Conservation (phyloP, 495 filamentous ascomycete species). For the Bombardia bombarda region DNA sequence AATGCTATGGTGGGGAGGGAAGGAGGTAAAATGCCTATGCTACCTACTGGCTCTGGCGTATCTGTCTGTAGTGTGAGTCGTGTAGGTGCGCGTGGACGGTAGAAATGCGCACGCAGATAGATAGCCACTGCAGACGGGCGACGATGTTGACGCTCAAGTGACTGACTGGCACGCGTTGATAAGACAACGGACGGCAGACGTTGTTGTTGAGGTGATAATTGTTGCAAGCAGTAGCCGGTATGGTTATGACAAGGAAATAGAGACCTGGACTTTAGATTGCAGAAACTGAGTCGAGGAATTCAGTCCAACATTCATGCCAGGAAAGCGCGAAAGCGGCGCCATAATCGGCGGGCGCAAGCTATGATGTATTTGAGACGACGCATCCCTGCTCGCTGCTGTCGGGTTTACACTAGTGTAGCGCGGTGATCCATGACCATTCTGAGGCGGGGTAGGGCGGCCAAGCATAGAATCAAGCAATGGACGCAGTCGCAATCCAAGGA, state of each 20-base stretch:
- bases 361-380: constrained; percentile 19
- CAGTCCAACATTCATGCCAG: too few relatives aligned
- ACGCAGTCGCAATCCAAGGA: too few relatives aligned
- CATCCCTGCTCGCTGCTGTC: constrained; percentile 10
- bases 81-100: not conserved
- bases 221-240: too few relatives aligned
- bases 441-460: not conserved
- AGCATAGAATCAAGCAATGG: too few relatives aligned
- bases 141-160: too few relatives aligned
- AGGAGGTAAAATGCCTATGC: too few relatives aligned
- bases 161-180: too few relatives aligned
- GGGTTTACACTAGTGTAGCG: not conserved
- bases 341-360: constrained; percentile 7
- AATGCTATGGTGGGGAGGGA: too few relatives aligned
- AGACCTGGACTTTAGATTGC: not conserved
- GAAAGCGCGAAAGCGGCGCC: constrained; percentile 1
- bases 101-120: not conserved
- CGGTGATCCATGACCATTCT: not conserved
- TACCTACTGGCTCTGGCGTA: too few relatives aligned
- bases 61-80: too few relatives aligned
- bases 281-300: constrained; percentile 1
- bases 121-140: too few relatives aligned
- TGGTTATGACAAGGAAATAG: not conserved
- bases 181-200: not conserved
- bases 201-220: not conserved